phyloP scores from a whole-genome alignment of 345 rosid species.

The Dimocarpus longan region DNA sequence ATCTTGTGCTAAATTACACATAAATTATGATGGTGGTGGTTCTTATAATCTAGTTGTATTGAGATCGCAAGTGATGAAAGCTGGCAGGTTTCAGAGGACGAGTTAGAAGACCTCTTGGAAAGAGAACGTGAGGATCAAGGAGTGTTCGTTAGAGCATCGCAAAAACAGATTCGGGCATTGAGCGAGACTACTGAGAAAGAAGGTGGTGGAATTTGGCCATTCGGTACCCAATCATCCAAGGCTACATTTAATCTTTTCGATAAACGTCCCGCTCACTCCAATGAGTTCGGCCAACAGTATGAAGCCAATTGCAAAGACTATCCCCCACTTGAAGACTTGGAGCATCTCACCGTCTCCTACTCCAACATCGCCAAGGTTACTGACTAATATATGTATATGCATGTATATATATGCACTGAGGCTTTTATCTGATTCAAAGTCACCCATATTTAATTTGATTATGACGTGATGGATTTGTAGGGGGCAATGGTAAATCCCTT shows the following conservation, averaged over 20 bases:
- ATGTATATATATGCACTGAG: too few relatives aligned
- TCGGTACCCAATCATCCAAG: constrained; percentile 22
- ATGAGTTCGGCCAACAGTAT: constrained; percentile 40
- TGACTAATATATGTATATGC: too few relatives aligned
- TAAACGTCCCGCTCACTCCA: constrained; percentile 31
- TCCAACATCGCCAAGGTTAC: constrained; percentile 41
- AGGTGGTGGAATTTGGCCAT: constrained; percentile 41
- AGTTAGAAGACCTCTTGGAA: constrained; percentile 36
- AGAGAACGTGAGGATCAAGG: constrained; percentile 42
- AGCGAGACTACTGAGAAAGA: constrained; percentile 25
- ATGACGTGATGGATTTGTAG: constrained; percentile 18
- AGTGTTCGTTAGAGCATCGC: constrained; percentile 38
- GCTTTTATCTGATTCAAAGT: too few relatives aligned
- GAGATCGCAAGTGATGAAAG: not conserved
- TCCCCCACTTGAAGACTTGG: constrained; percentile 31
- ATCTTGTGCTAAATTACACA: not conserved
- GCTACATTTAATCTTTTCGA: constrained; percentile 34
- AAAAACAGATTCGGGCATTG: constrained; percentile 42
- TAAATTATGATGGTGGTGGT: not conserved
- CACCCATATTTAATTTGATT: not conserved
- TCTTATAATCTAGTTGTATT: too few relatives aligned
- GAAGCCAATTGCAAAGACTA: constrained; percentile 28
- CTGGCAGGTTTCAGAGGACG: constrained; percentile 36
- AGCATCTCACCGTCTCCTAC: constrained; percentile 32
- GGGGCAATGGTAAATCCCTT: constrained; percentile 42